Conservation (phyloP, 2,329 filamentous ascomycete species). For the Talaromyces sp. region DNA sequence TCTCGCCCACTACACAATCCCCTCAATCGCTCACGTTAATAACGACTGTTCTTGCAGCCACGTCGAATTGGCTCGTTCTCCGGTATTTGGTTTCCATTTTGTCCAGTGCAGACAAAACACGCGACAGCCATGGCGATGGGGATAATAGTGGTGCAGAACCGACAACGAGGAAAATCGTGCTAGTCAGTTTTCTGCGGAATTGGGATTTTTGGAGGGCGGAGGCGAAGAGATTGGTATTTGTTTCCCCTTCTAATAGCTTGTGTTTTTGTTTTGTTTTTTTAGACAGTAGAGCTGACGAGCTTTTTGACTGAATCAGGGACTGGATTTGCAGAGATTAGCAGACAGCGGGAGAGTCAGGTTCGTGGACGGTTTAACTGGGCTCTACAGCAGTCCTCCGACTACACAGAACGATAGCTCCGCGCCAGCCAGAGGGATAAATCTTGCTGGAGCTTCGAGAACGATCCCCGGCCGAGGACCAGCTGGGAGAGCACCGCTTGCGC, state of each 20-base stretch:
- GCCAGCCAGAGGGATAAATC: neutral
- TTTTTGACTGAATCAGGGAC: slow-evolving; percentile 45
- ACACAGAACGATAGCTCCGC: neutral
- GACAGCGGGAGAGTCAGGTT: slow-evolving; percentile 62
- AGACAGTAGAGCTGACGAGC: neutral
- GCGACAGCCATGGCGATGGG: slow-evolving; percentile 15
- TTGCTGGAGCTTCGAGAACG: slow-evolving; percentile 14
- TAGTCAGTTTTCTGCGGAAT: slow-evolving; percentile 80
- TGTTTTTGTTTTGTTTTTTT: neutral
- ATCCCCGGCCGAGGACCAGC: slow-evolving; percentile 21
- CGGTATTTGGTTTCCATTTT: slow-evolving; percentile 49
- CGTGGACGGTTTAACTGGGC: slow-evolving; percentile 66
- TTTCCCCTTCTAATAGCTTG: neutral
- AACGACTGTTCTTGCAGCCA: slow-evolving; percentile 42
- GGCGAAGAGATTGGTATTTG: slow-evolving; percentile 59
- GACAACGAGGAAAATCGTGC: slow-evolving; percentile 51
- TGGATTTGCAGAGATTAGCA: slow-evolving; percentile 63
- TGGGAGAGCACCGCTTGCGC: neutral
- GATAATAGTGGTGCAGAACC: slow-evolving; percentile 18
- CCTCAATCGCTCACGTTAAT: slow-evolving; percentile 38
- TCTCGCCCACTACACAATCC: slow-evolving; percentile 13
- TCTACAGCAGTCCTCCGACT: slow-evolving; percentile 42
- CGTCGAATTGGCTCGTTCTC: slow-evolving; percentile 54
- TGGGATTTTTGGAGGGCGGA: slow-evolving; percentile 73
- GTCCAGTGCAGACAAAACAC: slow-evolving; percentile 11